phyloP scores from a whole-genome alignment of 176 grass and related monocot species.

The Oryza brachyantha region DNA sequence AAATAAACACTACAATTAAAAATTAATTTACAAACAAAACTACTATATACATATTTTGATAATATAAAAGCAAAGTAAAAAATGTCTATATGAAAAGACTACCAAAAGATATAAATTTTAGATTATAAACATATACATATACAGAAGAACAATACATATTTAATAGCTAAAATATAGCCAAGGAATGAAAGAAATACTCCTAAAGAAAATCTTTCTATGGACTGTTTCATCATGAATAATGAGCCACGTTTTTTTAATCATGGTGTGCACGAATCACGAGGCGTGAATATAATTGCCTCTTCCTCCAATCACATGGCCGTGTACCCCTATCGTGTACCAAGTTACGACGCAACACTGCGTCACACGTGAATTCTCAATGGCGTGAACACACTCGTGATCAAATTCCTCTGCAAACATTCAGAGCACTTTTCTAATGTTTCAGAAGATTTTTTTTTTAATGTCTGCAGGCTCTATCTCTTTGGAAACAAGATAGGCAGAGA shows the following conservation, averaged over 20 bases:
- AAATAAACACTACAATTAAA: no score
- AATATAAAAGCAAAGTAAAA: no score
- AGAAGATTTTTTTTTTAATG: background rate
- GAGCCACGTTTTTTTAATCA: background rate
- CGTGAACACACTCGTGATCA: background rate
- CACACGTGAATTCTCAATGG: background rate
- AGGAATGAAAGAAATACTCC: no score
- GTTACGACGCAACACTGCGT: background rate
- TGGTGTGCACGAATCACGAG: background rate
- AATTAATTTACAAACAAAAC: no score
- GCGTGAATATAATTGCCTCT: background rate
- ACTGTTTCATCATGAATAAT: background rate
- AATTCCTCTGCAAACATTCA: background rate
- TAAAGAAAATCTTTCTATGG: no score
- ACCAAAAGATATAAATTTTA: no score
- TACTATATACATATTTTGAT: no score
- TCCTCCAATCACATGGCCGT: constrained; percentile 24
- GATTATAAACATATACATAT: no score
- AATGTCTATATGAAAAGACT: no score
- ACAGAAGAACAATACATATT: no score
- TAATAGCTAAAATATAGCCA: no score
- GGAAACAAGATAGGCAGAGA: background rate
- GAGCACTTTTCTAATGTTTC: background rate
- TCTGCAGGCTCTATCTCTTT: background rate
- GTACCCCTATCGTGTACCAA: background rate